These are phyloP conservation scores for Heterobasidion irregulare DNA, from an alignment of 1,284 basidiomycete species.

Conservation along the genomic window DNA sequence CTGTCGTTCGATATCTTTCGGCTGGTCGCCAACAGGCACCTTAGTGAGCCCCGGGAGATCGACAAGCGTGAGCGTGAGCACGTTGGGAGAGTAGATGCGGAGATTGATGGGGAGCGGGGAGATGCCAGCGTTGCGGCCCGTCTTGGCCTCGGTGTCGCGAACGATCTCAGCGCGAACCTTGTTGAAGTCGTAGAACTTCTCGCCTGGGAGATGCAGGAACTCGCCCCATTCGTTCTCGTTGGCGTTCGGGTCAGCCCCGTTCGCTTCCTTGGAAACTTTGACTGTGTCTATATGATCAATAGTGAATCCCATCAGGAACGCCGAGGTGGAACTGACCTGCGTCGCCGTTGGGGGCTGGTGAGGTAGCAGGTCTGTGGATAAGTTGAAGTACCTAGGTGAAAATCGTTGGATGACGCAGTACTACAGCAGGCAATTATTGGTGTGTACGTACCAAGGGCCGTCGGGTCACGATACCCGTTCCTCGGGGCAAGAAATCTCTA, in stretches of 20 bases:
- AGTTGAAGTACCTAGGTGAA: conserved; percentile 80
- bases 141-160: conserved; percentile 95
- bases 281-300: not conserved
- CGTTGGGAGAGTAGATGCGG: conserved; percentile 93
- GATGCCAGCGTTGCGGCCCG: conserved; percentile 94
- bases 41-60: conserved; percentile 96
- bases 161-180: conserved; percentile 97
- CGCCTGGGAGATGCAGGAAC: conserved; percentile 91
- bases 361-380: conserved; percentile 68
- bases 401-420: conserved; percentile 1
- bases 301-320: not conserved
- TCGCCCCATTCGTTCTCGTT: conserved; percentile 98
- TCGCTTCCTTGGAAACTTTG: conserved; percentile 1
- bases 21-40: conserved; percentile 96
- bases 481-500: conserved; percentile 94
- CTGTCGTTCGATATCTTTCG: conserved; percentile 95
- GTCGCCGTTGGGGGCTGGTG: conserved; percentile 39
- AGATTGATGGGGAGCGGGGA: conserved; percentile 96
- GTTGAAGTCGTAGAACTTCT: conserved; percentile 97
- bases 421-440: not conserved
- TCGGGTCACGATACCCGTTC: conserved; percentile 95
- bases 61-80: conserved; percentile 93
- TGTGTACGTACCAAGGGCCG: conserved; percentile 66
- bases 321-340: conserved; percentile 20
- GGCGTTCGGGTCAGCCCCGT: conserved; percentile 50